Evolutionary conservation across 2,329 filamentous ascomycete genomes (phyloP), one percentile per base, ranked within the genome.

Genomic region (Neoascochyta sp.): DNA sequence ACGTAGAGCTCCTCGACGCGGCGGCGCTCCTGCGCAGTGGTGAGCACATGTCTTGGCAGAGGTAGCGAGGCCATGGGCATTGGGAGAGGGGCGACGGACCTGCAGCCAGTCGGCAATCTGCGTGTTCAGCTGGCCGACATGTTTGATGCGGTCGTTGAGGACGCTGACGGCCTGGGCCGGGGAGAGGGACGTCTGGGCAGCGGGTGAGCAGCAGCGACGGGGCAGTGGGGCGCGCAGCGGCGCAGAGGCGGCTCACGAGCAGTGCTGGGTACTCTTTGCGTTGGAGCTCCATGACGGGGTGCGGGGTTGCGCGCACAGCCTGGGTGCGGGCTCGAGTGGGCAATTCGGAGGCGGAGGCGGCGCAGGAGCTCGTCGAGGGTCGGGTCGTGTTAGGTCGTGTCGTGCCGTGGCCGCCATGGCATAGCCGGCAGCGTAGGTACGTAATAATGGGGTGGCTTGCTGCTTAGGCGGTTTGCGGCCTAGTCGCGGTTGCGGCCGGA

Each of bases 71-170:
- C 15, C n/a, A n/a, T n/a, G n/a, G n/a, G n/a, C n/a, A n/a, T n/a
- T n/a, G n/a, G n/a, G n/a, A n/a, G n/a, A n/a, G n/a, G n/a, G n/a
- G n/a, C 15, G 67, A 65, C 57, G n/a, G 79, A 95, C 89, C 81
- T 90, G 84, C 41, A 98, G 76, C 87, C 90, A 98, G 68, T 96
- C 90, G 63, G 90, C 90, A 55, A 98, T 86, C 60, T 95, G 87
- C 50, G 73, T 67, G 65, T 98, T 95, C 67, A 94, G 70, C 63
- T 82, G 87, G 53, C 76, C 78, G 60, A 96, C 90, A 65, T 87
- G 78, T 65, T 84, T 85, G 50, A 96, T 78, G 55, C 92, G 86
- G 51, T 95, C 89, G 64, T 82, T 84, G 52, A 96, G 76, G 37
- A 87, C 76, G 32, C 78, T 75, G 21, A 88, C 85, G 38, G 92